Conservation (phyloP, 1,139 yeast genomes). For the Candida tropicalis region DNA sequence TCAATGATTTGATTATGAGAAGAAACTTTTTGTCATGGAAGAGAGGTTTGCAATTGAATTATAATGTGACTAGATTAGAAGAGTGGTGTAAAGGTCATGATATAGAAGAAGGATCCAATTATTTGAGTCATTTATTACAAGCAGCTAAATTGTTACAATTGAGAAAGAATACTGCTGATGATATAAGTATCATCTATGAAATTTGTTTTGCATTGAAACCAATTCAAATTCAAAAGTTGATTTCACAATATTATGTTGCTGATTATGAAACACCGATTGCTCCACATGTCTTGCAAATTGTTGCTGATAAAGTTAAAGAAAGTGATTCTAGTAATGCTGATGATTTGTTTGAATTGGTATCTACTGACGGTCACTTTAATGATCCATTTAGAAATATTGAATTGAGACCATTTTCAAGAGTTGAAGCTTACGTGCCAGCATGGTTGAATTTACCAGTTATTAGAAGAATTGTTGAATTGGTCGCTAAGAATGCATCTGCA, state of each 20-base stretch:
- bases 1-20: conserved; percentile 95
- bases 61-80: conserved; percentile 93
- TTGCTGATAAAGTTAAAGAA: conserved; percentile 81
- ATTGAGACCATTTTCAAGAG: conserved; percentile 83
- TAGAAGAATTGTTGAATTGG: conserved; percentile 86
- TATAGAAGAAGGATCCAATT: conserved; percentile 85
- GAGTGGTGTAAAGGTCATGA: conserved; percentile 99
- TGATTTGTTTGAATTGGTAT: conserved; percentile 68
- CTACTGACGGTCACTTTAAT: conserved; percentile 81
- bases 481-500: conserved; percentile 73
- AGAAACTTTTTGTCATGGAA: conserved; percentile 96
- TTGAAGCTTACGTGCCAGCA: conserved; percentile 96
- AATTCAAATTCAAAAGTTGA: conserved; percentile 88
- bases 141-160: conserved; percentile 93
- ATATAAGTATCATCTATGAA: conserved; percentile 90
- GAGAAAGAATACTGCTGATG: conserved; percentile 86
- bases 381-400: conserved; percentile 87
- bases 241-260: conserved; percentile 87
- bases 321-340: conserved; percentile 57
- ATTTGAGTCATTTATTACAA: conserved; percentile 86
- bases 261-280: conserved; percentile 96
- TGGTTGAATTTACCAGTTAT: conserved; percentile 89
- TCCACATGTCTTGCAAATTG: conserved; percentile 77
- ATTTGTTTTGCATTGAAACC: conserved; percentile 95
- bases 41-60: conserved; percentile 94